Percentiles rank a stretch among this genome's conserved stretches.
Conservation (phyloP, 257 asterid genomes). For the Ajuga chamaepitys region DNA sequence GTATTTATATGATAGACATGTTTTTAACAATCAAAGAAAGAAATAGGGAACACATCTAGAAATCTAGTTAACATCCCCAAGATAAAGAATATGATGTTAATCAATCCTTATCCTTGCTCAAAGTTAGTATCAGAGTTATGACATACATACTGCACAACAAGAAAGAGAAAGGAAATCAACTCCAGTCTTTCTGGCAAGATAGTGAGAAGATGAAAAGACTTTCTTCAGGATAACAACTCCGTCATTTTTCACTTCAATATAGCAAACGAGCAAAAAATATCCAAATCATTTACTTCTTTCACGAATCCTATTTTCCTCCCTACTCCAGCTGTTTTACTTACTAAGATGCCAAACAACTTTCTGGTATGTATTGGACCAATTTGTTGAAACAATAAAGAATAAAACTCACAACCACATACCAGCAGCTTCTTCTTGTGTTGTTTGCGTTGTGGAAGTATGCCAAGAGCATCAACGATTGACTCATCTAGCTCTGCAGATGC, state of each 20-base stretch:
- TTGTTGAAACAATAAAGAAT: slow-evolving; percentile 2
- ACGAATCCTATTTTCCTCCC: not conserved
- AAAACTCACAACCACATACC: slow-evolving; percentile 44
- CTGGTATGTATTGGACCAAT: too few species aligned
- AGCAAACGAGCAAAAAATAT: not conserved
- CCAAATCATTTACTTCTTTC: not conserved
- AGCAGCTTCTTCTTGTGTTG: slow-evolving; percentile 85
- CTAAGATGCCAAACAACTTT: too few species aligned
- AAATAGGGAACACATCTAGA: slow-evolving; percentile 1
- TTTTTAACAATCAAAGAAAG: not conserved
- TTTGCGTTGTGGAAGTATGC: slow-evolving; percentile 94
- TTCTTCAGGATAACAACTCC: slow-evolving; percentile 6
- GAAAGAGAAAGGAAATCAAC: not conserved
- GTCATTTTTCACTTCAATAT: not conserved
- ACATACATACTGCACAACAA: not conserved
- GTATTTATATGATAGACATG: not conserved
- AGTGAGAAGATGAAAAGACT: not conserved
- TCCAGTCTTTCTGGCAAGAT: slow-evolving; percentile 3
- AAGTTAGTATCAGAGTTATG: slow-evolving; percentile 7
- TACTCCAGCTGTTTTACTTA: not conserved
- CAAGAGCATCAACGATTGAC: slow-evolving; percentile 93
- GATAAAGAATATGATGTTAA: slow-evolving; percentile 1
- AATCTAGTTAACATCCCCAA: slow-evolving; percentile 7
- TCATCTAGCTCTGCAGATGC: slow-evolving; percentile 79
- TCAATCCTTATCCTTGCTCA: slow-evolving; percentile 14